Base-by-base conservation (phyloP, 495 filamentous ascomycete genomes). In the Xylaria curta region DNA sequence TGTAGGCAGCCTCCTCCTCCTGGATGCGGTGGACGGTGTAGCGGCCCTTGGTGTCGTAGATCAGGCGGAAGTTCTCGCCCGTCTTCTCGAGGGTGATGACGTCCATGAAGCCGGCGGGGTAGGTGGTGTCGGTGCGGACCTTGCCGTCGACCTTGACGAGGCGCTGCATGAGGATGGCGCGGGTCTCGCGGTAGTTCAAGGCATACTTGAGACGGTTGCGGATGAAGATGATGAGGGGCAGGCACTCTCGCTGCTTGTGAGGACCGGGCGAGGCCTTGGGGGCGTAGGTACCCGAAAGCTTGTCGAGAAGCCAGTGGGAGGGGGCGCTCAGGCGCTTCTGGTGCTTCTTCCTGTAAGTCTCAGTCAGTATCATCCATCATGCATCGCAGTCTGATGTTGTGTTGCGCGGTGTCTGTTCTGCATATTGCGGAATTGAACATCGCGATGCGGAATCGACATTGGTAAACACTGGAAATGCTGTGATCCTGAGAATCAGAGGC, bases 41-140 rank as follows among this genome's bases (percentile, higher is more conserved):
- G 81, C 96, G 96, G 76, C 96, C 96, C 92, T 99, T 99, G 89
- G 97, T 98, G 82, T 99, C 97, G 89, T 98, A 99, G 89, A 99
- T 88, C 76, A 99, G 93, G 81, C 96, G 95, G 93, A 99, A 99
- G 91, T 97, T 90, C 91, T 99, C 96, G 87, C 93, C 94, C 73
- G 96, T 99, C 93, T 98, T 99, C 85, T 99, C 96, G 85, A 99
- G 94, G 77, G 89, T 88, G 89, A 99, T 98, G 82, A 99, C 95
- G 81, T 99, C 97, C 97, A 98, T 98, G 89, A 96, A 98, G 78
- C 96, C 96, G 77, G 96, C 92, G 74, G 96, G 96, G 91, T 91
- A 99, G 85, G 96, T 99, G 77, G 89, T 86, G 87, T 99, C 96
- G 83, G 97, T 99, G 87, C 96, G 95, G 87, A 99, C 95, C 89